Conservation (phyloP, 2,329 filamentous ascomycete genomes). For the Colletotrichum plurivorum region DNA sequence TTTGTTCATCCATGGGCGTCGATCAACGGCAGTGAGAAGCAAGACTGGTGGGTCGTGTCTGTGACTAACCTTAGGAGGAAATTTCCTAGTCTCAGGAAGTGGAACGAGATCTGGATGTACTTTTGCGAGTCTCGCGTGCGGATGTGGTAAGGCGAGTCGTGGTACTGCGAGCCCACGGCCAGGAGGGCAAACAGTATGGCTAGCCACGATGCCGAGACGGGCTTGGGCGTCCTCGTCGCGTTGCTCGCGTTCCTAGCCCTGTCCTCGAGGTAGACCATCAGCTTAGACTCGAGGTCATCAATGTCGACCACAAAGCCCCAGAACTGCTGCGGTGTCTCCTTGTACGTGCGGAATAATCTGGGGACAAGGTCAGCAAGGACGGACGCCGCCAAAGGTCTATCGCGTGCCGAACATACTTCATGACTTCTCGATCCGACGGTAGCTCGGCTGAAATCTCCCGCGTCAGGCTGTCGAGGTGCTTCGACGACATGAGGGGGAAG, state of each 20-base stretch:
- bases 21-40: background rate
- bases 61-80: constrained; percentile 68
- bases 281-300: constrained; percentile 73
- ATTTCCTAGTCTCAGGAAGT: constrained; percentile 75
- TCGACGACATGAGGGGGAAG: constrained; percentile 76
- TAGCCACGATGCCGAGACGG: constrained; percentile 75
- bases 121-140: constrained; percentile 72
- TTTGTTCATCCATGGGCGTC: constrained; percentile 2
- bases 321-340: constrained; percentile 77
- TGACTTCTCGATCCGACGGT: constrained; percentile 75
- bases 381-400: background rate
- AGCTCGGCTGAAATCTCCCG: constrained; percentile 73
- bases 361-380: constrained; percentile 8
- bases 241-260: constrained; percentile 69
- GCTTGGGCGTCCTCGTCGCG: constrained; percentile 60
- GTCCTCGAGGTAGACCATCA: constrained; percentile 77
- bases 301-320: constrained; percentile 79
- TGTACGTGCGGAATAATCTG: constrained; percentile 76
- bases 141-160: constrained; percentile 74
- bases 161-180: constrained; percentile 76
- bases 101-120: constrained; percentile 75
- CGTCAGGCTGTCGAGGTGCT: constrained; percentile 72
- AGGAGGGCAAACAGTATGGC: constrained; percentile 76
- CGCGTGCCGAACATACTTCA: constrained; percentile 66
- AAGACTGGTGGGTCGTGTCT: background rate